phyloP scores from a whole-genome alignment of 805 yeast genomes.

The Kluyveromyces starmeri region DNA sequence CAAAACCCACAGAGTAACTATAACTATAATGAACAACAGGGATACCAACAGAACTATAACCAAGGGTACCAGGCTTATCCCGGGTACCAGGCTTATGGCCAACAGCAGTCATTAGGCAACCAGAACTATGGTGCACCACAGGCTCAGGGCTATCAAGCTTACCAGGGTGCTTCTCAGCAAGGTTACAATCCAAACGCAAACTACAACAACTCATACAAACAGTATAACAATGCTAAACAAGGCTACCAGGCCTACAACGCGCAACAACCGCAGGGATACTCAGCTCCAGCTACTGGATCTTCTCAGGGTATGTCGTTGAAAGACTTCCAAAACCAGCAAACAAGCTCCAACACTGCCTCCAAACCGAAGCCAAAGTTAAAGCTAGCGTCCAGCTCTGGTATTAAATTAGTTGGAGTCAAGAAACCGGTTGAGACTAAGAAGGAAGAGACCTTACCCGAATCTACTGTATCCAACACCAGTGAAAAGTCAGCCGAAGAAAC shows the following conservation, averaged over 20 bases:
- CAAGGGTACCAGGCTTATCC: slow-evolving; percentile 10
- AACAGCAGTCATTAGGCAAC: slow-evolving; percentile 5
- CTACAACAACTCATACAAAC: slow-evolving; percentile 21
- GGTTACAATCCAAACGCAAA: slow-evolving; percentile 21
- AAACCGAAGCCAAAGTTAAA: slow-evolving; percentile 63
- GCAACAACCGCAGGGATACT: slow-evolving; percentile 13
- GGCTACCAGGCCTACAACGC: slow-evolving; percentile 18
- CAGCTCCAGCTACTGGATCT: slow-evolving; percentile 21
- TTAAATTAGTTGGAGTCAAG: slow-evolving; percentile 51
- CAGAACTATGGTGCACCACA: slow-evolving; percentile 19
- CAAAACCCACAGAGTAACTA: slow-evolving; percentile 13
- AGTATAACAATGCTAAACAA: slow-evolving; percentile 19
- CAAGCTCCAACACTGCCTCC: slow-evolving; percentile 30
- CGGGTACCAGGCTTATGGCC: slow-evolving; percentile 11
- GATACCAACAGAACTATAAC: slow-evolving; percentile 24
- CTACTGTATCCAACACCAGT: slow-evolving; percentile 15
- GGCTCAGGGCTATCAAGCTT: slow-evolving; percentile 15
- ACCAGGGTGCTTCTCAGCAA: slow-evolving; percentile 19
- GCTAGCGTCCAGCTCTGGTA: slow-evolving; percentile 55
- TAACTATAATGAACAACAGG: slow-evolving; percentile 14
- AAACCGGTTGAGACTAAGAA: slow-evolving; percentile 25
- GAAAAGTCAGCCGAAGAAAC: slow-evolving; percentile 8
- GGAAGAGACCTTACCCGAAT: slow-evolving; percentile 23
- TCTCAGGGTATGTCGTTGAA: slow-evolving; percentile 65
- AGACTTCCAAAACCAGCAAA: slow-evolving; percentile 67